Evolutionary conservation across 805 yeast genomes (phyloP).

Genomic region (Yarrowia sp.): DNA sequence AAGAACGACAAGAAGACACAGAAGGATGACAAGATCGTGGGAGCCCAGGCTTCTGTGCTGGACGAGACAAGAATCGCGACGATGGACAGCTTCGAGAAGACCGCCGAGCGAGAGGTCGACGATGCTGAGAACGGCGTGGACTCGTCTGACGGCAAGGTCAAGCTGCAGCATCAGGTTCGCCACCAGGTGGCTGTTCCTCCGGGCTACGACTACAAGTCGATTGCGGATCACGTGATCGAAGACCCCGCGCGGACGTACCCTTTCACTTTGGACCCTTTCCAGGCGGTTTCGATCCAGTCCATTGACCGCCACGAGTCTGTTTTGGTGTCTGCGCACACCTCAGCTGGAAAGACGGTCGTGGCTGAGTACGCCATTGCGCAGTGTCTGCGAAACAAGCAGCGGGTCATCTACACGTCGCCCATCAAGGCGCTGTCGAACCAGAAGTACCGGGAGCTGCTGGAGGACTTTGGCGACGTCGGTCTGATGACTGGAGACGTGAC

Average conservation of each 20-base stretch:
- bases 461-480: constrained; percentile 96
- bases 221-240: constrained; percentile 75
- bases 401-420: constrained; percentile 94
- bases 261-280: constrained; percentile 93
- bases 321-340: constrained; percentile 94
- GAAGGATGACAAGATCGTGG: background rate
- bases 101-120: constrained; percentile 79
- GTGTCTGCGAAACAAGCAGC: constrained; percentile 83
- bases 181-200: constrained; percentile 98
- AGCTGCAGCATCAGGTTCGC: constrained; percentile 87
- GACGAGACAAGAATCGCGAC: constrained; percentile 4
- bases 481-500: constrained; percentile 99
- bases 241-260: constrained; percentile 89
- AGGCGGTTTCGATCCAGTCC: constrained; percentile 93
- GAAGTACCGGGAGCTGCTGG: constrained; percentile 85
- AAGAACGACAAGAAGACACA: background rate
- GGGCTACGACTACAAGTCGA: constrained; percentile 81
- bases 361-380: constrained; percentile 98
- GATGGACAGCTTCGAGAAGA: constrained; percentile 75
- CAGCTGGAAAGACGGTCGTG: constrained; percentile 96
- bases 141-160: constrained; percentile 44
- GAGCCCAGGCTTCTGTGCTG: background rate
- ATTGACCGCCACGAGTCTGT: constrained; percentile 94
- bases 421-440: constrained; percentile 93
- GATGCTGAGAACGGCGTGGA: constrained; percentile 45